Conservation (phyloP, 1,284 basidiomycete genomes). For the Marasmius oreades region DNA sequence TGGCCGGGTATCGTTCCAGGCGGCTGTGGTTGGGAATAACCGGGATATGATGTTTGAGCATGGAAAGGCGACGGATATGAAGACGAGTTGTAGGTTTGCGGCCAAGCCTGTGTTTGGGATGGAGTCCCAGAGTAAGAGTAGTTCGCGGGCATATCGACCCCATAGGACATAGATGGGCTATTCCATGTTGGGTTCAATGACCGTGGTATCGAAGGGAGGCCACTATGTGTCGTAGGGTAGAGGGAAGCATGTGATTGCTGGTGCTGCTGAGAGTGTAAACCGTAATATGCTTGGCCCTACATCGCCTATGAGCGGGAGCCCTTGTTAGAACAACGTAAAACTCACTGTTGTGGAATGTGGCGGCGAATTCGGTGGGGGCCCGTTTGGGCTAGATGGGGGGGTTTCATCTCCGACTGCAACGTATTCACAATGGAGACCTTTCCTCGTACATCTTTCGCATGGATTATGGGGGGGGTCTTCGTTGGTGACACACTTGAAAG, state of each 20-base stretch:
- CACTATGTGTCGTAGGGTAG: not conserved
- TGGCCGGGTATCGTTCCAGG: not conserved
- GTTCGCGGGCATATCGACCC: not conserved
- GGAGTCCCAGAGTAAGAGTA: not conserved
- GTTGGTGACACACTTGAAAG: constrained; percentile 24
- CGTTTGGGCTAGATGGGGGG: constrained; percentile 11
- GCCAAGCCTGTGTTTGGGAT: not conserved
- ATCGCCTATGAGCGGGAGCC: not conserved
- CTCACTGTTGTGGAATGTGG: not conserved
- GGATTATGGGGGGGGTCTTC: constrained; percentile 16
- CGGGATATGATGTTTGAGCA: not conserved
- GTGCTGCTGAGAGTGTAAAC: too few species aligned
- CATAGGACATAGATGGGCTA: not conserved
- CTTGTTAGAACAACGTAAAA: not conserved
- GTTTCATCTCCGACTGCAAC: constrained; percentile 18
- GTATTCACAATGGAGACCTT: constrained; percentile 22
- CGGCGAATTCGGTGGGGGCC: not conserved
- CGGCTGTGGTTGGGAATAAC: not conserved
- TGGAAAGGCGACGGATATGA: not conserved
- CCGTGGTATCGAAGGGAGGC: not conserved
- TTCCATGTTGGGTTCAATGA: not conserved
- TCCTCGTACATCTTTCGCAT: constrained; percentile 23
- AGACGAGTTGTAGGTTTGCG: not conserved
- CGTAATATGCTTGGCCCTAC: not conserved
- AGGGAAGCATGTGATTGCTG: not conserved